These are phyloP conservation scores for Paramecium biaurelia DNA, from an alignment of 73 alveolate genomes.

Conservation along the genomic window DNA sequence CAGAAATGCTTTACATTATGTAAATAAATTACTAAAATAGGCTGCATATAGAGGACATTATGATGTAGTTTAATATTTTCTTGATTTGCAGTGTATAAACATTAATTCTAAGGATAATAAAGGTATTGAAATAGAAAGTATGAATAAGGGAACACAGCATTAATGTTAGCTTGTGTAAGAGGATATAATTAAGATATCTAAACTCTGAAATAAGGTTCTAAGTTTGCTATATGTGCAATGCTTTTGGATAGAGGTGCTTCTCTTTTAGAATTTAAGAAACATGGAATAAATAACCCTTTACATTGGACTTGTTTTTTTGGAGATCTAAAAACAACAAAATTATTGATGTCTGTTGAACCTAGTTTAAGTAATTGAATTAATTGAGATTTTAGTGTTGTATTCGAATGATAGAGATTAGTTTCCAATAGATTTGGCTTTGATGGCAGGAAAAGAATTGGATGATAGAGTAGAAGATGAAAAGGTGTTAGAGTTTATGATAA, in stretches of 20 bases:
- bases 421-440: neutral
- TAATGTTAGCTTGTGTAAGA: neutral
- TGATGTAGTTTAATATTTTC: neutral
- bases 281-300: neutral
- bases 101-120: neutral
- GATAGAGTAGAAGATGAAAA: neutral
- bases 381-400: neutral
- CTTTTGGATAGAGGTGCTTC: neutral
- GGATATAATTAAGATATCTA: neutral
- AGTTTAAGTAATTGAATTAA: neutral
- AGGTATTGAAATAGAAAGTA: neutral
- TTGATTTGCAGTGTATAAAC: neutral
- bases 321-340: neutral
- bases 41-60: slow-evolving; percentile 16
- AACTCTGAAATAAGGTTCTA: neutral
- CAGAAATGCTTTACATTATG: neutral
- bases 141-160: neutral
- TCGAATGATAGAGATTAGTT: neutral
- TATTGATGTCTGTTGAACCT: neutral
- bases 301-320: slow-evolving; percentile 20
- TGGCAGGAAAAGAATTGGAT: neutral
- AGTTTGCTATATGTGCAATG: neutral
- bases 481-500: neutral
- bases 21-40: neutral
- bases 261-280: neutral